A percentile compares a stretch with the other conserved stretches of the same genome.
Evolutionary conservation across 2,329 filamentous ascomycete species (phyloP).

Genomic region (Fusarium sp.): DNA sequence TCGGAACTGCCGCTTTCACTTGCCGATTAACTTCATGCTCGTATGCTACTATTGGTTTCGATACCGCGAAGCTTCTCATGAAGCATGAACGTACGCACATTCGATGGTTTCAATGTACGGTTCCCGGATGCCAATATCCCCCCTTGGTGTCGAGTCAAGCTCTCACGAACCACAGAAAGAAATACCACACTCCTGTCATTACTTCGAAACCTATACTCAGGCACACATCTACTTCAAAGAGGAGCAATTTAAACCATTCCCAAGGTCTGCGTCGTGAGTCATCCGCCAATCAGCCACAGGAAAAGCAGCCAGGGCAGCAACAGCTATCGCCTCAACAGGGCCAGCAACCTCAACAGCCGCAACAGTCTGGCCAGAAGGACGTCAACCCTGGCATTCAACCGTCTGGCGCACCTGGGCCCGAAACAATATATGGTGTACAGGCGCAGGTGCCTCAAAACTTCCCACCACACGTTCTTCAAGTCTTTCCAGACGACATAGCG

Average conservation of each 20-base stretch:
- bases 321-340: conserved; percentile 21
- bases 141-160: background rate
- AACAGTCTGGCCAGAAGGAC: conserved; percentile 46
- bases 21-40: conserved; percentile 9
- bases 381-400: conserved; percentile 42
- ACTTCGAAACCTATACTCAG: background rate
- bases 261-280: too few relatives aligned
- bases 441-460: conserved; percentile 39
- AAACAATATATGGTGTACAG: conserved; percentile 44
- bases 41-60: conserved; percentile 8
- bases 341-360: conserved; percentile 31
- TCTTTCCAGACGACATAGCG: conserved; percentile 50
- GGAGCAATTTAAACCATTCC: too few relatives aligned
- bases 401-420: conserved; percentile 40
- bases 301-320: conserved; percentile 29
- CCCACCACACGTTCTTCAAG: conserved; percentile 49
- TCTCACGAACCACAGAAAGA: background rate
- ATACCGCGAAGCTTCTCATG: background rate
- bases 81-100: conserved; percentile 16
- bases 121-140: background rate
- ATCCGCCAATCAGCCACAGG: conserved; percentile 10
- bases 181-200: background rate
- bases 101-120: background rate
- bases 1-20: conserved; percentile 7
- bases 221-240: too few relatives aligned